Evolutionary conservation across 2,329 filamentous ascomycete genomes (phyloP).

Genomic region (Sporothrix pseudoabietina): DNA sequence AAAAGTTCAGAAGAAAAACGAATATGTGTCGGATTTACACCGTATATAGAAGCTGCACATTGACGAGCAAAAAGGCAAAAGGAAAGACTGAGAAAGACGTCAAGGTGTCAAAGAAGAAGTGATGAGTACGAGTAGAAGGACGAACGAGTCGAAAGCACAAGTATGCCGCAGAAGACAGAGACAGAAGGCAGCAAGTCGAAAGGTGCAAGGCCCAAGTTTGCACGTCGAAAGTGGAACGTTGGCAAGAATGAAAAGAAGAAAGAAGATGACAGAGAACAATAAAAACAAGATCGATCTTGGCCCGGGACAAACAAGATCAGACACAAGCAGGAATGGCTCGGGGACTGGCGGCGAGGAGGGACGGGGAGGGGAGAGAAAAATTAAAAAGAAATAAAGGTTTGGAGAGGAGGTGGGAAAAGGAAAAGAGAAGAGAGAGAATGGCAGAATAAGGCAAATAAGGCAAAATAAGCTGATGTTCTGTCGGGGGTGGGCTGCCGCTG

Average conservation of each 20-base stretch:
- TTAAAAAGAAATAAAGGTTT: neutral
- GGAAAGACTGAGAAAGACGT: slow-evolving; percentile 11
- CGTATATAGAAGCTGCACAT: slow-evolving; percentile 14
- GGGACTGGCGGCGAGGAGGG: slow-evolving; percentile 12
- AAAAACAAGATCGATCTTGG: slow-evolving; percentile 26
- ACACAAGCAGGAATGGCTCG: slow-evolving; percentile 11
- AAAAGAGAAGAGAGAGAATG: slow-evolving; percentile 7
- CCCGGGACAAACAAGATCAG: slow-evolving; percentile 20
- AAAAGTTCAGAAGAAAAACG: neutral
- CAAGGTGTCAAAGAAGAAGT: neutral
- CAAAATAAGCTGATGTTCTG: slow-evolving; percentile 25
- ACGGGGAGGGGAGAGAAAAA: neutral
- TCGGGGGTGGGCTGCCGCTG: slow-evolving; percentile 18
- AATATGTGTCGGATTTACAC: slow-evolving; percentile 9
- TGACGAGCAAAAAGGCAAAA: neutral
- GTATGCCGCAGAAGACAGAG: neutral
- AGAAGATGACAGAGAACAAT: slow-evolving; percentile 1
- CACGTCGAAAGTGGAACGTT: neutral
- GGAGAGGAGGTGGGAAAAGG: slow-evolving; percentile 1
- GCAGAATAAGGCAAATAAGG: slow-evolving; percentile 22
- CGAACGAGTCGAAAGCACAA: neutral
- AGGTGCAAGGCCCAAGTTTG: neutral
- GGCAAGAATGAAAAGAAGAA: slow-evolving; percentile 7
- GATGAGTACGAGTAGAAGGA: neutral
- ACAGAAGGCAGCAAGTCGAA: neutral